phyloP scores from a whole-genome alignment of 2,329 filamentous ascomycete species.

The Byssochlamys sp. region DNA sequence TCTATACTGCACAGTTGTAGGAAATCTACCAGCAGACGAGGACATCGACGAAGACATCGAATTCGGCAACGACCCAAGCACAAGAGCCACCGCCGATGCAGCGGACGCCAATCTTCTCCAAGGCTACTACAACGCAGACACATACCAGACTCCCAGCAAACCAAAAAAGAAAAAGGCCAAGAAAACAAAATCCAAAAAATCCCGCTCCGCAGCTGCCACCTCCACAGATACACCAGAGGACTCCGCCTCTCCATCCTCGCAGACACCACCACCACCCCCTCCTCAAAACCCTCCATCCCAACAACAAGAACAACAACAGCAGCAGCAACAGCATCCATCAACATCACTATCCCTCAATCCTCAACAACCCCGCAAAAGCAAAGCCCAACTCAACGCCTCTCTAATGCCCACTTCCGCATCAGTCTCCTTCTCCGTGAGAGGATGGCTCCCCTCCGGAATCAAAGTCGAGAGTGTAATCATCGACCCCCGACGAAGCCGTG shows the following conservation, averaged over 20 bases:
- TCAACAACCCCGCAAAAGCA: slow-evolving; percentile 16
- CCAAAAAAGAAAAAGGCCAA: slow-evolving; percentile 29
- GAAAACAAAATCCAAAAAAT: slow-evolving; percentile 15
- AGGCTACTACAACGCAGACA: slow-evolving; percentile 35
- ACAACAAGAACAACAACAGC: background rate
- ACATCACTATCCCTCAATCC: slow-evolving; percentile 16
- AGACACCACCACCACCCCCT: slow-evolving; percentile 9
- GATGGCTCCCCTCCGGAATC: slow-evolving; percentile 56
- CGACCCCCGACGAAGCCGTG: slow-evolving; percentile 69
- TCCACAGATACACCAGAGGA: slow-evolving; percentile 10
- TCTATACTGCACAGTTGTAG: slow-evolving; percentile 70
- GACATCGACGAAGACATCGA: slow-evolving; percentile 36
- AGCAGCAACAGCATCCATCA: slow-evolving; percentile 10
- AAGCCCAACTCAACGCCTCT: slow-evolving; percentile 58
- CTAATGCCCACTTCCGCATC: slow-evolving; percentile 72
- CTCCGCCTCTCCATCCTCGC: slow-evolving; percentile 5
- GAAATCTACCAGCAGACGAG: slow-evolving; percentile 44
- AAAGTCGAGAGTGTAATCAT: slow-evolving; percentile 54
- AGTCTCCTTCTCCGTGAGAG: slow-evolving; percentile 55
- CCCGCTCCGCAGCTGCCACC: slow-evolving; percentile 17
- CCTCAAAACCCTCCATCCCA: slow-evolving; percentile 4
- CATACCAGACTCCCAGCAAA: slow-evolving; percentile 20
- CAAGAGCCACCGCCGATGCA: background rate
- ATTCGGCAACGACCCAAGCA: slow-evolving; percentile 16
- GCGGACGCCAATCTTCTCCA: slow-evolving; percentile 29